Base-by-base conservation (phyloP, 2,329 filamentous ascomycete genomes). In the Didymella segeticola region DNA sequence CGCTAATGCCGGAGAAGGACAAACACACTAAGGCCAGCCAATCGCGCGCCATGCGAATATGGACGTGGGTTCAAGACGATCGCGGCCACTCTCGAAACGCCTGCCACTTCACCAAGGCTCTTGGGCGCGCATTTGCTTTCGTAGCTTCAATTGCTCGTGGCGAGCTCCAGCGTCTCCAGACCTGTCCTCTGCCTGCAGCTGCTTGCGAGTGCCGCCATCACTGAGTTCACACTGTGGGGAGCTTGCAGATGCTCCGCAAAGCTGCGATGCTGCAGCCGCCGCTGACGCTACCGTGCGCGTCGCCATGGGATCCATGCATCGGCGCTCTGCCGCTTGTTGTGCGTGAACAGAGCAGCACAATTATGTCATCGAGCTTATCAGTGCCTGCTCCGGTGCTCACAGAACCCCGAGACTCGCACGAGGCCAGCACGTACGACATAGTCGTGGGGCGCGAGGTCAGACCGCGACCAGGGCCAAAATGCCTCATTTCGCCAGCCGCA, bases 351-450 rank as follows among this genome's bases (percentile, higher is more conserved):
- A 47, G 52, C 52, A 38, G n/a, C n/a, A 36, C 41, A 20, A 46
- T 52, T 56, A 56, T 56, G 53, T 56, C 53, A 56, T 56, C 14
- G 46, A 22, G 26, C 48, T 56, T 56, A 56, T 56, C 53, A 41
- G 26, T 14, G 31, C 27, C n/a, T 39, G 37, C 33, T 34, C 36
- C 36, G 30, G 11, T 11, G 50, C 36, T 36, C 30, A 30, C 37
- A 29, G 45, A 39, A 33, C 37, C 27, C 42, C 47, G 53, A 52
- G 43, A 33, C 53, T 56, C 53, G 47, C 53, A 52, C 47, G 53
- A 52, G 43, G 51, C 14, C 39, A 31, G 47, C 27, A 27, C 31
- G 19, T 42, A 19, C 42, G 22, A 27, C 31, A 15, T 42, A 19
- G 34, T 43, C 47, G 48, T 56, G 53, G 47, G 47, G 53, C 53